These are phyloP conservation scores for Stemphylium lycopersici DNA, from an alignment of 2,329 filamentous ascomycete species.

Conservation along the genomic window DNA sequence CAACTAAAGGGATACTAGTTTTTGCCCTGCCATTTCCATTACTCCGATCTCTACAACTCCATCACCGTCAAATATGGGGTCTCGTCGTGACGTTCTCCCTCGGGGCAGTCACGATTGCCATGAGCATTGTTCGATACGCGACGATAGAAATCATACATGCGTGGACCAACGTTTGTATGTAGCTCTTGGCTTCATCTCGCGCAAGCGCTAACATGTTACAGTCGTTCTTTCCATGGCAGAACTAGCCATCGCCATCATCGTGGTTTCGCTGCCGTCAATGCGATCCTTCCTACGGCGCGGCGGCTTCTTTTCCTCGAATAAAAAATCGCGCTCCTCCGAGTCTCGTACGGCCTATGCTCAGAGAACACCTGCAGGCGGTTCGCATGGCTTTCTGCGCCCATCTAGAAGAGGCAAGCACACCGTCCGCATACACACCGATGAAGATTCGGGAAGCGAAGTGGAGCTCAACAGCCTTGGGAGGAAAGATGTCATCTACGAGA, in stretches of 20 bases:
- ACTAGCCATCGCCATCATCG: constrained; percentile 35
- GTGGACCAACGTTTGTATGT: constrained; percentile 36
- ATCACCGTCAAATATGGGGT: constrained; percentile 28
- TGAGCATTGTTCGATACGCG: constrained; percentile 28
- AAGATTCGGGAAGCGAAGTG: constrained; percentile 31
- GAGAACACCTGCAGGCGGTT: constrained; percentile 12
- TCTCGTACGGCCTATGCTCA: constrained; percentile 14
- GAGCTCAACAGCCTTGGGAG: constrained; percentile 26
- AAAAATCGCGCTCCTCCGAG: constrained; percentile 19
- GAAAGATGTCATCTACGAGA: constrained; percentile 33
- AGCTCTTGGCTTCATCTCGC: not conserved
- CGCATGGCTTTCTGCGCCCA: constrained; percentile 12
- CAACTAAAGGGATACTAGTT: constrained; percentile 12
- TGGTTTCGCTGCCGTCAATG: constrained; percentile 33
- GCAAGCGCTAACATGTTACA: constrained; percentile 10
- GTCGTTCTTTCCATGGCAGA: constrained; percentile 37
- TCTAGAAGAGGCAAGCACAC: constrained; percentile 14
- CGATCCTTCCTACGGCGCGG: constrained; percentile 29
- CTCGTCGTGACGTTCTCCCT: constrained; percentile 32
- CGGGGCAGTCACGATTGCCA: constrained; percentile 28
- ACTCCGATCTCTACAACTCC: constrained; percentile 27
- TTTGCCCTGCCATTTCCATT: constrained; percentile 31
- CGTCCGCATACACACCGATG: constrained; percentile 15
- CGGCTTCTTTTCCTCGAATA: constrained; percentile 26
- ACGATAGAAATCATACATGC: constrained; percentile 30